Evolutionary conservation across 805 yeast species (phyloP).

Genomic region (Suhomyces faveliae): DNA sequence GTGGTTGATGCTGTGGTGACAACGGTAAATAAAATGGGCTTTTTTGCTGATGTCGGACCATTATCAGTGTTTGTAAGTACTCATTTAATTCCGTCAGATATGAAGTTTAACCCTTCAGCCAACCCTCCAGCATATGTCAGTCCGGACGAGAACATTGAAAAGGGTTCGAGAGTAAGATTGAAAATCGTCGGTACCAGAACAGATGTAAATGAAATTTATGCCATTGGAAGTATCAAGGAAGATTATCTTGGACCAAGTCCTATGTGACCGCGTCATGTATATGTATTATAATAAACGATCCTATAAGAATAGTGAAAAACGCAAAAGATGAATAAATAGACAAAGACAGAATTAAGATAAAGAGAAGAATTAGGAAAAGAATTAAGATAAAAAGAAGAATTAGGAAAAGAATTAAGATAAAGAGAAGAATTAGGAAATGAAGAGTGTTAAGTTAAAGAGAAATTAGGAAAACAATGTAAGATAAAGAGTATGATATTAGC

Average conservation of each 20-base stretch:
- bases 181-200: constrained; percentile 97
- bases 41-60: constrained; percentile 98
- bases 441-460: too few relatives aligned
- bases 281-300: constrained; percentile 1
- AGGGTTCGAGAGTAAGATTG: constrained; percentile 89
- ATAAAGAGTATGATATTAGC: too few relatives aligned
- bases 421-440: too few relatives aligned
- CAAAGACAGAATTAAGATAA: neutral
- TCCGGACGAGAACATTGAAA: constrained; percentile 91
- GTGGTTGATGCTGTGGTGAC: constrained; percentile 97
- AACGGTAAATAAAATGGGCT: constrained; percentile 90
- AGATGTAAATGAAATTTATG: constrained; percentile 95
- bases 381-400: too few relatives aligned
- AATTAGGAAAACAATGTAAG: too few relatives aligned
- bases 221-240: constrained; percentile 96
- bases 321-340: neutral
- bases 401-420: too few relatives aligned
- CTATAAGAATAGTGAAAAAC: constrained; percentile 2
- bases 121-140: constrained; percentile 98
- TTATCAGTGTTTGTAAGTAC: constrained; percentile 91
- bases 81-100: constrained; percentile 90
- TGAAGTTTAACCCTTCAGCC: constrained; percentile 90
- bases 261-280: constrained; percentile 19
- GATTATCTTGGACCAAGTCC: constrained; percentile 89
- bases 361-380: too few relatives aligned